phyloP scores from a whole-genome alignment of 2,329 filamentous ascomycete species.

The Fusarium sterilihyphosum region DNA sequence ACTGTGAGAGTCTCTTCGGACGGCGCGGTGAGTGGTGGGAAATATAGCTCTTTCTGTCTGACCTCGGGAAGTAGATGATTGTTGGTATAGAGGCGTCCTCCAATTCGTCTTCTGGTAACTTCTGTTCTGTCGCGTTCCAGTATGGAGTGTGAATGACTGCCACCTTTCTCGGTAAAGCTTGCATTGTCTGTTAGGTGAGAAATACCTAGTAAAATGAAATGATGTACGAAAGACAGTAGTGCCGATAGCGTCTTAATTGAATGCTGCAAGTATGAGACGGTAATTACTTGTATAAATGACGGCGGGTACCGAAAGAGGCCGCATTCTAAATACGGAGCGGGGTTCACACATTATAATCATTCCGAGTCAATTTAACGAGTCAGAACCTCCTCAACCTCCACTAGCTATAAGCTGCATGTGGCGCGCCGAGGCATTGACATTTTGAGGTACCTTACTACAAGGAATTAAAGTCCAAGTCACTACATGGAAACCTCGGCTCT shows the following conservation, averaged over 20 bases:
- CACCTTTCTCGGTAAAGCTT: background rate
- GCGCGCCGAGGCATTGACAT: no score
- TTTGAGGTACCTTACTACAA: no score
- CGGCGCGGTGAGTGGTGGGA: fast-evolving
- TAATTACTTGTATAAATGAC: background rate
- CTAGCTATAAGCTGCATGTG: no score
- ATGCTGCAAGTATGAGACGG: fast-evolving
- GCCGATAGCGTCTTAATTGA: fast-evolving
- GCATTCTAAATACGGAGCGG: no score
- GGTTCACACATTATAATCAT: no score
- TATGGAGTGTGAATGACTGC: background rate
- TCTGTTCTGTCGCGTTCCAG: fast-evolving
- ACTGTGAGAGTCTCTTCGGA: background rate
- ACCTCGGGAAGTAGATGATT: background rate
- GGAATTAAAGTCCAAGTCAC: no score
- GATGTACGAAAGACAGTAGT: background rate
- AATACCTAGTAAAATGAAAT: fast-evolving
- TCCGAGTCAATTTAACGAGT: no score
- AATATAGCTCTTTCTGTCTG: fast-evolving
- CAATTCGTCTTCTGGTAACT: background rate
- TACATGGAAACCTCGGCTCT: no score
- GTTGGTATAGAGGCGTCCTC: fast-evolving
- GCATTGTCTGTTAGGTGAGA: background rate
- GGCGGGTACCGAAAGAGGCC: no score
- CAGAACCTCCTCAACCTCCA: no score